A percentile compares a stretch with the other conserved stretches of the same genome.
phyloP scores from a whole-genome alignment of 495 filamentous ascomycete genomes.

The Trichoderma orchidacearum region DNA sequence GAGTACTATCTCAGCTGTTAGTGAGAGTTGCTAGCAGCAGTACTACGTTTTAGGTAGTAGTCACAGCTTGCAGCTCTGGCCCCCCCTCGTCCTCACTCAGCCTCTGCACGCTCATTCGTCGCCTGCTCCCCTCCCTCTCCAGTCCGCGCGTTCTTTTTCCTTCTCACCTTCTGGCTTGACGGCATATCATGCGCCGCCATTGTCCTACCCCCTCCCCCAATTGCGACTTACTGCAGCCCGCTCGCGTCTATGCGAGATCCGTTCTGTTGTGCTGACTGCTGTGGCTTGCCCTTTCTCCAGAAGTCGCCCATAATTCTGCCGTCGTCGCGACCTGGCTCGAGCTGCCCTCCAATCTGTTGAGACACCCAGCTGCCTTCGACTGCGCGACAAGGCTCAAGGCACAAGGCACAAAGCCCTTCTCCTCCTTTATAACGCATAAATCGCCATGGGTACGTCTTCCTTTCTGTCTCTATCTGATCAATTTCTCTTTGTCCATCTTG shows the following conservation, averaged over 20 bases:
- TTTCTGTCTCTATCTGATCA: constrained; percentile 2
- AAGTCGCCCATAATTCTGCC: constrained; percentile 1
- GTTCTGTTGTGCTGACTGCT: neutral
- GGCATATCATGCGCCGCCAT: neutral
- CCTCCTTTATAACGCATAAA: constrained; percentile 11
- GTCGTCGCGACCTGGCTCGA: constrained; percentile 1
- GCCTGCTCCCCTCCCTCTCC: neutral
- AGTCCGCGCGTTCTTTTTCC: neutral
- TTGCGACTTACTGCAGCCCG: neutral
- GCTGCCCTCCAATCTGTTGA: constrained; percentile 1
- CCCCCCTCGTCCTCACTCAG: neutral
- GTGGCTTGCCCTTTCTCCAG: neutral
- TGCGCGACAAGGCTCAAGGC: constrained; percentile 1
- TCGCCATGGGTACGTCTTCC: constrained; percentile 32
- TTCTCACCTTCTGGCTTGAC: neutral
- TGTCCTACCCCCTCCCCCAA: neutral
- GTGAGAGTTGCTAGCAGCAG: too few relatives aligned
- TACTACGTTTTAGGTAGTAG: neutral
- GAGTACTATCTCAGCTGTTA: too few relatives aligned
- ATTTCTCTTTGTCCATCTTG: neutral
- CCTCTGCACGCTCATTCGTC: neutral
- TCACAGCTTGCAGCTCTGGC: neutral
- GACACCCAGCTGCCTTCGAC: neutral
- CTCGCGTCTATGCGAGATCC: neutral
- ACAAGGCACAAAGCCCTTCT: neutral